These are phyloP conservation scores for Chrysanthemum makinoi DNA, from an alignment of 129 eudicot genomes.

Conservation along the genomic window DNA sequence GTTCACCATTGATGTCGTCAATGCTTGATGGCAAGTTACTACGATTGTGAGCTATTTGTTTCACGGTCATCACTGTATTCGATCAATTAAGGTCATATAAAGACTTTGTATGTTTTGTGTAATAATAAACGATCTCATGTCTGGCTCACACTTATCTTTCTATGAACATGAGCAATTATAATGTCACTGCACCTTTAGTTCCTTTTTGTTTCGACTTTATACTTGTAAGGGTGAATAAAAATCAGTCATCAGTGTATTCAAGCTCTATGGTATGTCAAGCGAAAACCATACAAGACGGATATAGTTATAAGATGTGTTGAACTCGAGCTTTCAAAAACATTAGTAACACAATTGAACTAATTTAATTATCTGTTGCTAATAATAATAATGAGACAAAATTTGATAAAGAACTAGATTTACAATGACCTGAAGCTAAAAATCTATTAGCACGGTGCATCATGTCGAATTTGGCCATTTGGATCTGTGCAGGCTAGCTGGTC, in stretches of 20 bases:
- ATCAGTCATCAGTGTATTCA: too few relatives aligned
- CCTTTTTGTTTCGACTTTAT: background rate
- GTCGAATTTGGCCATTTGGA: background rate
- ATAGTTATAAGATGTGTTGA: too few relatives aligned
- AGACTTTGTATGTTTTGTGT: background rate
- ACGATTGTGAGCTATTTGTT: background rate
- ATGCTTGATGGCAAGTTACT: slow-evolving; percentile 2
- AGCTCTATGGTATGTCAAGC: background rate
- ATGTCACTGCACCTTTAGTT: slow-evolving; percentile 2
- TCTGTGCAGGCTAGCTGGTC: too few relatives aligned
- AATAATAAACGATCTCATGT: background rate
- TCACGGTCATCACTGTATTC: background rate
- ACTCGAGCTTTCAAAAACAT: too few relatives aligned
- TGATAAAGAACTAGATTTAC: too few relatives aligned
- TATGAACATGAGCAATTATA: background rate
- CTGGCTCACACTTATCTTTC: background rate
- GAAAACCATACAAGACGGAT: too few relatives aligned
- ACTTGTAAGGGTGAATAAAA: background rate
- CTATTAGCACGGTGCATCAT: too few relatives aligned
- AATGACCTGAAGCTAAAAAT: too few relatives aligned
- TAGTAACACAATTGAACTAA: too few relatives aligned
- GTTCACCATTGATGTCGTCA: slow-evolving; percentile 24
- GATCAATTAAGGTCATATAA: background rate
- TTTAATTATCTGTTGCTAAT: too few relatives aligned
- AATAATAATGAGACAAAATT: too few relatives aligned